phyloP scores from a whole-genome alignment of 1,139 yeast genomes.

The Blastobotrys petasosporus region DNA sequence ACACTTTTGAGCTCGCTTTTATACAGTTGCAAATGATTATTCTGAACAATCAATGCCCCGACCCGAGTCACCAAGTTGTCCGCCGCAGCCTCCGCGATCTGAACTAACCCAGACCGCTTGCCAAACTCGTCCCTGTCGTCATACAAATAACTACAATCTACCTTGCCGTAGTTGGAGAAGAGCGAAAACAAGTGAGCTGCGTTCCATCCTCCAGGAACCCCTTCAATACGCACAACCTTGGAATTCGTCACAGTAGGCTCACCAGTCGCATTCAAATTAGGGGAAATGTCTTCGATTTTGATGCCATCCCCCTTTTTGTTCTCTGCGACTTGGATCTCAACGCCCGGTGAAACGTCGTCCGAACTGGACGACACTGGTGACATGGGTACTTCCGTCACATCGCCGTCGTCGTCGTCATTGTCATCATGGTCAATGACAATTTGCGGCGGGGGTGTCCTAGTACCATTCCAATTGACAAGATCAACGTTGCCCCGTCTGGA shows the following conservation, averaged over 20 bases:
- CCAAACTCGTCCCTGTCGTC: slow-evolving; percentile 18
- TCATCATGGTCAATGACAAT: too few relatives aligned
- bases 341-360: too few relatives aligned
- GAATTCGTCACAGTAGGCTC: neutral
- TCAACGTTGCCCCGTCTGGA: too few relatives aligned
- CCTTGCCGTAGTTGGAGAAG: slow-evolving; percentile 15
- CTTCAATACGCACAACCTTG: slow-evolving; percentile 16
- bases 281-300: too few relatives aligned
- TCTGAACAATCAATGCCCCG: slow-evolving; percentile 6
- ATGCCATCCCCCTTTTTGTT: too few relatives aligned
- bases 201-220: slow-evolving; percentile 20
- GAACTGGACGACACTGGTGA: too few relatives aligned
- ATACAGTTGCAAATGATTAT: slow-evolving; percentile 4
- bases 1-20: slow-evolving; percentile 6
- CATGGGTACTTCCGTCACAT: too few relatives aligned
- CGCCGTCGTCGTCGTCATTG: too few relatives aligned
- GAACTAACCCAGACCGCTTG: slow-evolving; percentile 18
- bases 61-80: slow-evolving; percentile 3
- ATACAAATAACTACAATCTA: slow-evolving; percentile 17
- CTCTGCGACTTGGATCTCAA: too few relatives aligned
- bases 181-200: slow-evolving; percentile 16
- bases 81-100: slow-evolving; percentile 12
- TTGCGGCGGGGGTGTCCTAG: too few relatives aligned
- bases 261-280: too few relatives aligned
- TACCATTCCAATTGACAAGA: too few relatives aligned